Percentiles rank a stretch among this genome's conserved stretches.
phyloP scores from a whole-genome alignment of 805 yeast genomes.

The Hemisphaericaspora nanyangensis region DNA sequence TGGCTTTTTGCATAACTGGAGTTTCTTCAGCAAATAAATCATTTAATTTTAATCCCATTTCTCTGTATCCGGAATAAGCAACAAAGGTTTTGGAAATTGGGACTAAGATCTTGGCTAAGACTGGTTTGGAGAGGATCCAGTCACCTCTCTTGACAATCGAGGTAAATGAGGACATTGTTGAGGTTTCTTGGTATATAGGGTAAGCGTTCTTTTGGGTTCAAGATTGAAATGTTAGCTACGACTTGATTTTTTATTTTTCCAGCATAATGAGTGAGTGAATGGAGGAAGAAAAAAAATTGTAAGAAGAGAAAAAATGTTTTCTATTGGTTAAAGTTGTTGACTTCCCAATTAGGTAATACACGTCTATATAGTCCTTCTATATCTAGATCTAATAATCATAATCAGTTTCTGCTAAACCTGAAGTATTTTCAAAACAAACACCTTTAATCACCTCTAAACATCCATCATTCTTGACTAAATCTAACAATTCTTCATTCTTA shows the following conservation, averaged over 20 bases:
- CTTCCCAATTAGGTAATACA: conserved; percentile 21
- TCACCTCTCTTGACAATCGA: conserved; percentile 72
- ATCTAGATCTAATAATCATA: conserved; percentile 51
- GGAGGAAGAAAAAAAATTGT: not conserved
- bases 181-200: not conserved
- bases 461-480: conserved; percentile 45
- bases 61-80: conserved; percentile 85
- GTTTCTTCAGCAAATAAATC: conserved; percentile 87
- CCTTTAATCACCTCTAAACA: conserved; percentile 52
- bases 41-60: conserved; percentile 82
- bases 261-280: too few relatives aligned
- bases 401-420: conserved; percentile 55
- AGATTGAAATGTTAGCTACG: too few relatives aligned
- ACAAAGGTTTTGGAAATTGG: conserved; percentile 78
- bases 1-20: conserved; percentile 81
- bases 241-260: too few relatives aligned
- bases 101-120: conserved; percentile 66
- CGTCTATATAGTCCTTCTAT: too few relatives aligned
- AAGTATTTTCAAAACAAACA: conserved; percentile 64
- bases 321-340: conserved; percentile 26
- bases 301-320: conserved; percentile 17
- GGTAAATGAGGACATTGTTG: conserved; percentile 55
- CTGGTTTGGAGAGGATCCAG: conserved; percentile 75
- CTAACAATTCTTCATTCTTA: conserved; percentile 55
- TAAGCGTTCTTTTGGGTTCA: too few relatives aligned